Evolutionary conservation across 2,329 filamentous ascomycete genomes (phyloP).

Genomic region (Cladobotryum protrusum): DNA sequence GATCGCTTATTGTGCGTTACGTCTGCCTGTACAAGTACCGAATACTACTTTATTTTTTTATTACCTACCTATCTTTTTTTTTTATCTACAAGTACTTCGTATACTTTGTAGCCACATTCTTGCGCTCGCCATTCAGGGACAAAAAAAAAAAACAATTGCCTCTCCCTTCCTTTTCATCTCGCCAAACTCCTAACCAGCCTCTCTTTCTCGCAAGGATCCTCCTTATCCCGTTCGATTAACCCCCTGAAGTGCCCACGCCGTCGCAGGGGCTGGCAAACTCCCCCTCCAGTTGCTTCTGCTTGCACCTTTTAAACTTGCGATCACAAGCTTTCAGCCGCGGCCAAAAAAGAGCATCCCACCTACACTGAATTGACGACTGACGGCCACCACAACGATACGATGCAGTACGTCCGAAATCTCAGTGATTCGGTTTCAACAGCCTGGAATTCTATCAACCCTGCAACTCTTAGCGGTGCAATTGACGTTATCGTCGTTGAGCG

Average conservation of each 20-base stretch:
- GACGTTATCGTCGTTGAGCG: conserved; percentile 98
- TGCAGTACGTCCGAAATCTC: conserved; percentile 97
- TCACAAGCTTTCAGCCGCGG: background rate
- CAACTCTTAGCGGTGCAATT: conserved; percentile 93
- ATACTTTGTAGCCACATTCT: no score
- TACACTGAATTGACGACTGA: conserved; percentile 6
- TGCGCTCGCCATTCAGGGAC: no score
- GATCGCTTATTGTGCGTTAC: no score
- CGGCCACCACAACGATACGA: conserved; percentile 36
- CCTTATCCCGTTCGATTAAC: no score
- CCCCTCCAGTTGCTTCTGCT: background rate
- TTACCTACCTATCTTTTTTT: background rate
- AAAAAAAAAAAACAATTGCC: no score
- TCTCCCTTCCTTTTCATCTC: no score
- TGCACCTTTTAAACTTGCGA: background rate
- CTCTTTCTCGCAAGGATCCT: no score
- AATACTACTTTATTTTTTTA: background rate
- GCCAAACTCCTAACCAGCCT: no score
- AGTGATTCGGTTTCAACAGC: conserved; percentile 95
- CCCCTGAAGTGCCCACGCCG: background rate
- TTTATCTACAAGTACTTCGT: no score
- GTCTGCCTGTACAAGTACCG: no score
- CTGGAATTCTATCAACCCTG: conserved; percentile 99
- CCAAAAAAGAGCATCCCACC: background rate
- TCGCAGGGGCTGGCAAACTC: background rate